Evolutionary conservation across 176 grass and related monocot species (phyloP), one percentile per base, ranked within the genome.

Genomic region (Eleusine indica): DNA sequence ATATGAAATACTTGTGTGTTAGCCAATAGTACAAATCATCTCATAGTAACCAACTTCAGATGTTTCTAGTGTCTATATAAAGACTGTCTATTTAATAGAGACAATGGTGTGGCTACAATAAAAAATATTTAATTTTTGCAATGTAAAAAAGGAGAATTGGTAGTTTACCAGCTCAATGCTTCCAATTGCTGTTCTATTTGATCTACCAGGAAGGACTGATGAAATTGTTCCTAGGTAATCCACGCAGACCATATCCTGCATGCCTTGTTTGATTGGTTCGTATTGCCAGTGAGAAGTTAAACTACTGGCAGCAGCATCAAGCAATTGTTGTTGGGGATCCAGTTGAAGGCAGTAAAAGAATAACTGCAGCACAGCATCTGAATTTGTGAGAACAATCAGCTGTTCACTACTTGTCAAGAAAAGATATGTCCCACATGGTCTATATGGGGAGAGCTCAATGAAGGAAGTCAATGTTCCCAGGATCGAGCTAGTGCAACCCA

Each of bases 401-500:
- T 84, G 87, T n/a, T 85, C 85, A 42, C 78, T 85, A 21, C 80
- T 85, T 71, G 87, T 85, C 79, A 85, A 66, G 80, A 98, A 92
- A 85, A 86, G 77, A 38, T 91, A 98, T 65, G 82, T 90, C 51
- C 96, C 96, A 32, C 89, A 89, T 67, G 96, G 96, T 79, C 93
- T 88, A 62, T 98, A 98, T 61, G 96, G 96, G 74, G 93, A 91
- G 42, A 98, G 91, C 56, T 93, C 91, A 66, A 95, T 80, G 79
- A 98, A 98, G 49, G 89, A 89, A 78, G 89, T 95, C 68, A 98
- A 68, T 43, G 87, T 87, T 73, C 89, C 91, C 41, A 98, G 64
- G 49, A 95, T 88, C 1, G 93, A 91, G 78, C 88, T 98, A 75
- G 91, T 93, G 79, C 96, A 98, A 47, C 96, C 96, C 96, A 98